Conservation (phyloP, 306 rosid genomes). For the Dicorynia guianensis region DNA sequence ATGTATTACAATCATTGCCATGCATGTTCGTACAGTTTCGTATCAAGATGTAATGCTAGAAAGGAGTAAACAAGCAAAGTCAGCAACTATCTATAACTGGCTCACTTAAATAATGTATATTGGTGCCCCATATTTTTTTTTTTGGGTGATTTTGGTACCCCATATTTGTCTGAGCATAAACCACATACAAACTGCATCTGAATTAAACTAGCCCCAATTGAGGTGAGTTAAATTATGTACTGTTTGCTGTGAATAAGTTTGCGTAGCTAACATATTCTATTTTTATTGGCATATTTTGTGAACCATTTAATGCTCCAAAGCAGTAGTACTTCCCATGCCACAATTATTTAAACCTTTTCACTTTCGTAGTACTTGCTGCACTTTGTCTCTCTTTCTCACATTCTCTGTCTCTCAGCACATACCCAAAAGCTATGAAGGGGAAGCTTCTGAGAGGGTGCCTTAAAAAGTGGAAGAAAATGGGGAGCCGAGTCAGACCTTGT, state of each 20-base stretch:
- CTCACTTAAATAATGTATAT: conserved; percentile 35
- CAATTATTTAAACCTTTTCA: conserved; percentile 63
- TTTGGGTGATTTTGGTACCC: too few species aligned
- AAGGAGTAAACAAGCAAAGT: conserved; percentile 17
- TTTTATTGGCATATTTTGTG: conserved; percentile 41
- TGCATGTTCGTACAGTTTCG: conserved; percentile 72
- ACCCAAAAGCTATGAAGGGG: conserved; percentile 43
- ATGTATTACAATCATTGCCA: conserved; percentile 18
- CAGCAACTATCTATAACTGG: conserved; percentile 36
- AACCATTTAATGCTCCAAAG: conserved; percentile 51
- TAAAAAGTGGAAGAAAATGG: conserved; percentile 76
- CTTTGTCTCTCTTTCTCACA: conserved; percentile 27
- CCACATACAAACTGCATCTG: conserved; percentile 25
- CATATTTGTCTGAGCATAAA: conserved; percentile 36
- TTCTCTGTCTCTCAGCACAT: not conserved
- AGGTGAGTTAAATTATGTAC: too few species aligned
- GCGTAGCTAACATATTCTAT: too few species aligned
- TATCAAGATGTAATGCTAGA: conserved; percentile 50
- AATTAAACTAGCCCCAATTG: too few species aligned
- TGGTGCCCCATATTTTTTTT: too few species aligned
- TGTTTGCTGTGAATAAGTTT: too few species aligned
- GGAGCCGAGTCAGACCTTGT: conserved; percentile 55
- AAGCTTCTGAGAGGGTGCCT: conserved; percentile 59
- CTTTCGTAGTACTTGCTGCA: conserved; percentile 50
- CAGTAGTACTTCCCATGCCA: conserved; percentile 45